Evolutionary conservation across 2,329 filamentous ascomycete species (phyloP).

Genomic region (Fusarium algeriense): DNA sequence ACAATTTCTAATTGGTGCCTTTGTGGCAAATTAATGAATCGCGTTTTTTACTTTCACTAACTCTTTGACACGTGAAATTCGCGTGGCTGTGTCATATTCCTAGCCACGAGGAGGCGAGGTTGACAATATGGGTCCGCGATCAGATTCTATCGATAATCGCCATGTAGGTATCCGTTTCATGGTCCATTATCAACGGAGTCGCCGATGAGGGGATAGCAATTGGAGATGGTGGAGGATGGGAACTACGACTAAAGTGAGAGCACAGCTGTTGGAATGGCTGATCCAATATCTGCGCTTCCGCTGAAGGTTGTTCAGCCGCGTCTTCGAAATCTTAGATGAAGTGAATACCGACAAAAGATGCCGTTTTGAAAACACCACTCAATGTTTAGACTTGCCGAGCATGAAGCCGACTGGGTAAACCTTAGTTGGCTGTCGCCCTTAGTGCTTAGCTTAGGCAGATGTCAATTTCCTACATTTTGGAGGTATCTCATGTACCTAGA

Average conservation of each 20-base stretch:
- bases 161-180: conserved; percentile 25
- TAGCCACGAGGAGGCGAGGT: conserved; percentile 29
- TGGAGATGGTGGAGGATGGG: neutral
- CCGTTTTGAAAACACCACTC: conserved; percentile 8
- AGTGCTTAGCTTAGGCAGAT: conserved; percentile 26
- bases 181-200: conserved; percentile 16
- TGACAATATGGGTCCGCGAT: conserved; percentile 3
- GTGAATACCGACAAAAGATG: conserved; percentile 13
- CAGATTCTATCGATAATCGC: conserved; percentile 8
- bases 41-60: neutral
- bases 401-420: conserved; percentile 3
- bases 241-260: conserved; percentile 27
- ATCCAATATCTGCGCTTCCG: neutral
- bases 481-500: conserved; percentile 31
- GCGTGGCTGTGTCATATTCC: conserved; percentile 30
- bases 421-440: conserved; percentile 2
- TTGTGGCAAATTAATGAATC: neutral
- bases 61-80: conserved; percentile 31
- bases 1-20: conserved; percentile 18
- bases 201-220: conserved; percentile 11
- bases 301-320: conserved; percentile 18
- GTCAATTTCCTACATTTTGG: conserved; percentile 29
- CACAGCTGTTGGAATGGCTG: neutral
- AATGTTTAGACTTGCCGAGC: conserved; percentile 4
- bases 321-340: conserved; percentile 1